Conservation (phyloP, 164 flowering plant species). For the Berberis thunbergii region DNA sequence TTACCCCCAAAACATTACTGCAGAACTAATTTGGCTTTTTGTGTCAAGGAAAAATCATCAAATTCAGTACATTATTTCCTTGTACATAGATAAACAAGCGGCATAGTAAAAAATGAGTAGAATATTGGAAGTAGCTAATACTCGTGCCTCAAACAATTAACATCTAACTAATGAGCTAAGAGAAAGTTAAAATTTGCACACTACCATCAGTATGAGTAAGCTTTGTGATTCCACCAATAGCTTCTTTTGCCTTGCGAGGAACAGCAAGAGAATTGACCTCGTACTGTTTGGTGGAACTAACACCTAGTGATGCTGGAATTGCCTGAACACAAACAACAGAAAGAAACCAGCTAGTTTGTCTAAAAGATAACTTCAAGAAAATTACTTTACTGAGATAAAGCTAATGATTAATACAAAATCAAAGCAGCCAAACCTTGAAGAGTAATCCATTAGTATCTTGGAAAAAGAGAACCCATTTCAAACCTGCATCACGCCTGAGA, state of each 20-base stretch:
- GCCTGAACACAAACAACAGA: slow-evolving; percentile 37
- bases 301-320: slow-evolving; percentile 93
- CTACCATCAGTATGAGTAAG: slow-evolving; percentile 95
- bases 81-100: no score
- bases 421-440: slow-evolving; percentile 54
- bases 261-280: slow-evolving; percentile 98
- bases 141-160: no score
- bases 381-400: slow-evolving; percentile 4
- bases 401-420: background rate
- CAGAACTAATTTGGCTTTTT: no score
- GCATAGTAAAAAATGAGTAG: no score
- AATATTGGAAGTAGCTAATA: no score
- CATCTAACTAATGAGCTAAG: no score
- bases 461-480: slow-evolving; percentile 92
- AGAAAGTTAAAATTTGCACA: background rate
- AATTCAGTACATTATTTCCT: no score
- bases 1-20: no score
- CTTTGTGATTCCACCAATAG: slow-evolving; percentile 93
- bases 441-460: slow-evolving; percentile 99
- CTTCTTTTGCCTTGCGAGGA: slow-evolving; percentile 98
- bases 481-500: slow-evolving; percentile 74
- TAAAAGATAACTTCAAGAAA: background rate
- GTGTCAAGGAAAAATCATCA: no score
- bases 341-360: slow-evolving; percentile 4
- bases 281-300: slow-evolving; percentile 64